Conservation (phyloP, 2,329 filamentous ascomycete species). For the Tetracladium maxilliforme region DNA sequence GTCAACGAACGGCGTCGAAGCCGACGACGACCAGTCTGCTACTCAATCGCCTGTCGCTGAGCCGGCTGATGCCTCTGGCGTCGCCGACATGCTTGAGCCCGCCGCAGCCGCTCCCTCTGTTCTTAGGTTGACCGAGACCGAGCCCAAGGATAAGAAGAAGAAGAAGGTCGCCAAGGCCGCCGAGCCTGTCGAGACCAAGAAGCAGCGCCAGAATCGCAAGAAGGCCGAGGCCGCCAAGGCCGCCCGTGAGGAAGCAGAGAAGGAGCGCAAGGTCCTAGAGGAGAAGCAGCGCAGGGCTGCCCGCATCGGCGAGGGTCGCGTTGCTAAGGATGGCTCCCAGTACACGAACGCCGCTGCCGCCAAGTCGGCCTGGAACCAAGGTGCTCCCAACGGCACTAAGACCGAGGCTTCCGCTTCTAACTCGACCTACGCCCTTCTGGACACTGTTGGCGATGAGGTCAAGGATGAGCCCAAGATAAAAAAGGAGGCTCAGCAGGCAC, state of each 20-base stretch:
- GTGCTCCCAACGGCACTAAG: slow-evolving; percentile 17
- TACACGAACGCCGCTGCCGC: slow-evolving; percentile 31
- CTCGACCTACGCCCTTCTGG: slow-evolving; percentile 34
- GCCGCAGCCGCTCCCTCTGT: slow-evolving; percentile 53
- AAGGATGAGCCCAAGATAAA: slow-evolving; percentile 1
- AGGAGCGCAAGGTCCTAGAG: slow-evolving; percentile 57
- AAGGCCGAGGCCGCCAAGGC: slow-evolving; percentile 74
- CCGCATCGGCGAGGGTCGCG: slow-evolving; percentile 66
- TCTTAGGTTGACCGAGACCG: slow-evolving; percentile 52
- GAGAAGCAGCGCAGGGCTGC: slow-evolving; percentile 77
- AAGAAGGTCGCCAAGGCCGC: slow-evolving; percentile 43
- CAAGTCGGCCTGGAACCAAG: slow-evolving; percentile 28
- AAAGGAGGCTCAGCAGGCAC: slow-evolving; percentile 5
- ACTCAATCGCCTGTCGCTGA: slow-evolving; percentile 40
- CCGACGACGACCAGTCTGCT: slow-evolving; percentile 67
- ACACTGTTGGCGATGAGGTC: slow-evolving; percentile 39
- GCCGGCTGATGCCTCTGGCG: slow-evolving; percentile 48
- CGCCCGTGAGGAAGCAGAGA: slow-evolving; percentile 63
- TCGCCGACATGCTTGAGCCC: slow-evolving; percentile 86
- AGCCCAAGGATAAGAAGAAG: slow-evolving; percentile 39
- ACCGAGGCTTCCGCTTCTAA: slow-evolving; percentile 3
- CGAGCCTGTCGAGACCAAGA: slow-evolving; percentile 72
- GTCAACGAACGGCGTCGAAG: slow-evolving; percentile 60
- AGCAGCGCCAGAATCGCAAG: slow-evolving; percentile 82
- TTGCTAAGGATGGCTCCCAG: slow-evolving; percentile 64